Percentiles rank a stretch among this genome's conserved stretches.
Conservation (phyloP, 257 asterid species). For the Solanum infundibuliforme region DNA sequence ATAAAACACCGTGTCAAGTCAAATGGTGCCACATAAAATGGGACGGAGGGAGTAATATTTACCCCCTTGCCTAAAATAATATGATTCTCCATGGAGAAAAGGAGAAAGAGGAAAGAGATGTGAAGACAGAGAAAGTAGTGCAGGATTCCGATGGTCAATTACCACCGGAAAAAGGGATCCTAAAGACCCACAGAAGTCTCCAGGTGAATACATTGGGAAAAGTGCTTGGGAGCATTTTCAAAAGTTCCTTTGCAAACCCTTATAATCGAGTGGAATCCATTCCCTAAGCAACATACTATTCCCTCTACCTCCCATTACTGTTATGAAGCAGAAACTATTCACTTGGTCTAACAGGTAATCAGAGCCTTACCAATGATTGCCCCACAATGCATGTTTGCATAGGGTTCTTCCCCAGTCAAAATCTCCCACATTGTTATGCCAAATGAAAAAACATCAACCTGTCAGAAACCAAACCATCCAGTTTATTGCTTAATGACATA, state of each 20-base stretch:
- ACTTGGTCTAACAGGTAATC: not conserved
- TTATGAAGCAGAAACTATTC: not conserved
- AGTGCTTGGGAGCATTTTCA: not conserved
- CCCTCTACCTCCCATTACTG: not conserved
- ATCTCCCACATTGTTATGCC: conserved; percentile 75
- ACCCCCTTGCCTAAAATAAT: not conserved
- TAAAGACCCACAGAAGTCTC: not conserved
- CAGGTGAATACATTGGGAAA: not conserved
- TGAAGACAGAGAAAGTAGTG: not conserved
- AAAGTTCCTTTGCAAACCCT: not conserved
- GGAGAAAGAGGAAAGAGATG: not conserved
- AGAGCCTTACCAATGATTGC: conserved; percentile 58
- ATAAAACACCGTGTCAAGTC: not conserved
- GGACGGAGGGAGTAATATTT: not conserved
- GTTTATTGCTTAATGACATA: not conserved
- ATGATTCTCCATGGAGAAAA: not conserved
- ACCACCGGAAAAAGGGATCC: not conserved
- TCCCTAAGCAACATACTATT: not conserved
- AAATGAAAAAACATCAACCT: conserved; percentile 81
- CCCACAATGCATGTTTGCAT: conserved; percentile 76
- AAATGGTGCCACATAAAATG: not conserved
- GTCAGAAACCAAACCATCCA: conserved; percentile 10
- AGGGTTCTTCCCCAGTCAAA: conserved; percentile 71
- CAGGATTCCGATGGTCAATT: not conserved
- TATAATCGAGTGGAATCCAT: not conserved